Evolutionary conservation across 768 basidiomycete genomes (phyloP).

Genomic region (Fibroporia radiculosa): DNA sequence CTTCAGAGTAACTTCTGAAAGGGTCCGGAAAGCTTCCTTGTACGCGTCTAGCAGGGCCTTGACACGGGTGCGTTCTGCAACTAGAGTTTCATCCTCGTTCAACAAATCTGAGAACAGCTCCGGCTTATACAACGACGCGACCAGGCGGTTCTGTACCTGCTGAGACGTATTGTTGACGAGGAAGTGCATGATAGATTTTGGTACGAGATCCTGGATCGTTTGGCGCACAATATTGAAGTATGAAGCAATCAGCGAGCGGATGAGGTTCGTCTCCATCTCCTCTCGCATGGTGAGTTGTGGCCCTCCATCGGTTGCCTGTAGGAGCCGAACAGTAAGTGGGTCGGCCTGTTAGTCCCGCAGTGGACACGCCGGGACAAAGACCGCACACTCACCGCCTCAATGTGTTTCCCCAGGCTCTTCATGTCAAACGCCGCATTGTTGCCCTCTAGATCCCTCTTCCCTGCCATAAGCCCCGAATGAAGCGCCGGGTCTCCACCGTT

Average conservation of each 20-base stretch:
- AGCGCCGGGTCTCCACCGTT: slow-evolving; percentile 44
- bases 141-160: slow-evolving; percentile 92
- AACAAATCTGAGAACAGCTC: slow-evolving; percentile 85
- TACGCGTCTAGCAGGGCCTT: slow-evolving; percentile 95
- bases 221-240: slow-evolving; percentile 97
- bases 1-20: slow-evolving; percentile 78
- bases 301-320: slow-evolving; percentile 51
- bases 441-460: slow-evolving; percentile 60
- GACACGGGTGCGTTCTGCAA: slow-evolving; percentile 87
- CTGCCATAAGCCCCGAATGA: slow-evolving; percentile 57
- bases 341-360: background rate
- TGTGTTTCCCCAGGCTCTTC: slow-evolving; percentile 96
- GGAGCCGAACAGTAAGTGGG: no score
- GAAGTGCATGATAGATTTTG: slow-evolving; percentile 98
- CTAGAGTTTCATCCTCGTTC: slow-evolving; percentile 92
- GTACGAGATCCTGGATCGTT: slow-evolving; percentile 93
- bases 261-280: slow-evolving; percentile 94
- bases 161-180: slow-evolving; percentile 96
- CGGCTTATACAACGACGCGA: slow-evolving; percentile 92
- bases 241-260: slow-evolving; percentile 88
- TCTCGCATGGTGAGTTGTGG: slow-evolving; percentile 68
- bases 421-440: slow-evolving; percentile 91
- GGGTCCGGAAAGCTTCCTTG: slow-evolving; percentile 84
- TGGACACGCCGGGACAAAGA: background rate
- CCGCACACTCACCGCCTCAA: slow-evolving; percentile 77